A percentile compares a stretch with the other conserved stretches of the same genome.
Evolutionary conservation across 179 eudicot genomes (phyloP).

Genomic region (Vitellaria paradoxa): DNA sequence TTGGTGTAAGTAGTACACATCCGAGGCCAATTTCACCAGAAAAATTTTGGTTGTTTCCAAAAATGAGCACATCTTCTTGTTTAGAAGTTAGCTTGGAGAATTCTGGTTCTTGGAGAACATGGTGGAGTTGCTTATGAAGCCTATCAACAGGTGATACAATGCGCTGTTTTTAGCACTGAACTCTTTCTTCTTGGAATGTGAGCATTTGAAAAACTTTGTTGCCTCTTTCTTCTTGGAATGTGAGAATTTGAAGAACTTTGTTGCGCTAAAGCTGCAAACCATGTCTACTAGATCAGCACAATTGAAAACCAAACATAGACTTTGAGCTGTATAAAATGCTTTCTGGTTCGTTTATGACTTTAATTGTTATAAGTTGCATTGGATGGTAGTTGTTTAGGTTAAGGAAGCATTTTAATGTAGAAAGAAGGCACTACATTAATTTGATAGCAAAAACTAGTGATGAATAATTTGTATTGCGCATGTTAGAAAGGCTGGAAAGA

Average conservation of each 20-base stretch:
- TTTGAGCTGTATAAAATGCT: background rate
- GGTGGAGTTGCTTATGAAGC: conserved; percentile 19
- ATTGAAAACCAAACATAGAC: too few species aligned
- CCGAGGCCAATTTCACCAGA: conserved; percentile 22
- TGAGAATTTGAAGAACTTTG: background rate
- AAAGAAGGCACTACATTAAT: background rate
- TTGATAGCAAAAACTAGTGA: background rate
- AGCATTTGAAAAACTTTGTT: background rate
- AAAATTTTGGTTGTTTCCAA: background rate
- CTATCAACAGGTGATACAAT: conserved; percentile 7
- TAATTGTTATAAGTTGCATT: background rate
- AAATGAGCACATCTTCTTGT: conserved; percentile 16
- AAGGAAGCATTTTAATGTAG: background rate
- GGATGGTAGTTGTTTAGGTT: background rate
- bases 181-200: conserved; percentile 18
- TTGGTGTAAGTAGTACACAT: conserved; percentile 15
- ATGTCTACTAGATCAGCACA: background rate
- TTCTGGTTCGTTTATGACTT: background rate
- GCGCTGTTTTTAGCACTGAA: conserved; percentile 14
- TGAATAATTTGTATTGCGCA: background rate
- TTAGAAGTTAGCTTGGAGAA: conserved; percentile 5
- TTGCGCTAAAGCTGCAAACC: conserved; percentile 13
- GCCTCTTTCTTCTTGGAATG: conserved; percentile 18
- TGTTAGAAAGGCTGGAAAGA: background rate
- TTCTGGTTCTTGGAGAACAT: conserved; percentile 19